Evolutionary conservation across 768 basidiomycete genomes (phyloP).

Genomic region (Naganishia friedmannii): DNA sequence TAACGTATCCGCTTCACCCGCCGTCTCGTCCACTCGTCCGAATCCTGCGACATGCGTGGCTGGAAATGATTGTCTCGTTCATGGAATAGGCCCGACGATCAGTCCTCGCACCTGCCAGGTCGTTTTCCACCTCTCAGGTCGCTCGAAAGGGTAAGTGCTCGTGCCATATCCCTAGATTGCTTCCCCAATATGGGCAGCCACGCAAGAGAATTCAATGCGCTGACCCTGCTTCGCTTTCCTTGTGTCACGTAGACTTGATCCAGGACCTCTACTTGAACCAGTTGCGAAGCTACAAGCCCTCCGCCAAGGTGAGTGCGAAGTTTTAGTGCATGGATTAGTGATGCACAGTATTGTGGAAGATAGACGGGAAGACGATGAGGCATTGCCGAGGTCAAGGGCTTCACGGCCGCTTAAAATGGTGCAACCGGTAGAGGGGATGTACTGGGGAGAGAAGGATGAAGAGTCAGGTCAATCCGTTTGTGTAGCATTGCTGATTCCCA

Average conservation of each 20-base stretch:
- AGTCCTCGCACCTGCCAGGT: slow-evolving; percentile 39
- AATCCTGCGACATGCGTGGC: no score
- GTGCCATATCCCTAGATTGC: not conserved
- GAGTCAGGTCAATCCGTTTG: no score
- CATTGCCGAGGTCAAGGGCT: no score
- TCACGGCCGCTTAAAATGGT: no score
- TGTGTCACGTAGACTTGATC: slow-evolving; percentile 65
- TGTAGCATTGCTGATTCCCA: not conserved
- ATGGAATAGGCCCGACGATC: slow-evolving; percentile 18
- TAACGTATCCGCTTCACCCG: not conserved
- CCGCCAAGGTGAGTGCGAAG: slow-evolving; percentile 61
- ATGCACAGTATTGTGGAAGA: not conserved
- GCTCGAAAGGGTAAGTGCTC: slow-evolving; percentile 46
- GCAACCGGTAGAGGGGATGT: no score
- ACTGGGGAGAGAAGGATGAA: no score
- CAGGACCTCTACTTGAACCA: slow-evolving; percentile 89
- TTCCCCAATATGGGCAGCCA: not conserved
- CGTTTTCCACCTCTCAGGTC: slow-evolving; percentile 50
- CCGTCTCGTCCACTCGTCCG: not conserved
- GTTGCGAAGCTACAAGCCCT: slow-evolving; percentile 83
- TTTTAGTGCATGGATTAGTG: not conserved
- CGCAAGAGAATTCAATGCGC: not conserved
- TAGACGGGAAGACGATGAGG: not conserved
- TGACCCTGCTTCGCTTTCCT: not conserved
- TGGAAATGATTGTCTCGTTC: no score